Conservation (phyloP, 176 grass and related monocot species). For the Eremochloa ophiuroides region DNA sequence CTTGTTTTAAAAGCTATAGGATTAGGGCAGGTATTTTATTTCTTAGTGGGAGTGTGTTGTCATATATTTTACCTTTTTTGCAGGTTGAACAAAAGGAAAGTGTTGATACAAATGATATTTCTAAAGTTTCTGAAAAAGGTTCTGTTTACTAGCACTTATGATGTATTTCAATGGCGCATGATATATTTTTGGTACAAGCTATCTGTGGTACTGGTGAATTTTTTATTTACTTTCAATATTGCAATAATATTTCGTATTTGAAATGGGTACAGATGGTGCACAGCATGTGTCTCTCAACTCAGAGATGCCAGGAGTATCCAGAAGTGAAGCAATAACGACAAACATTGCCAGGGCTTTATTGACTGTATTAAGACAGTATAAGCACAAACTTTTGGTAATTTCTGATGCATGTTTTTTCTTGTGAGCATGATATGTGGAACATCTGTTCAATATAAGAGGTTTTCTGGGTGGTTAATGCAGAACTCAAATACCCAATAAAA, state of each 20-base stretch:
- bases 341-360: conserved; percentile 57
- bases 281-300: conserved; percentile 5
- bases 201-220: background rate
- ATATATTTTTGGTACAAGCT: background rate
- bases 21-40: conserved; percentile 7
- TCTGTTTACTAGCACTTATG: background rate
- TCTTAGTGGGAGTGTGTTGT: background rate
- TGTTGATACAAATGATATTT: background rate
- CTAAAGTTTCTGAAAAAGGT: conserved; percentile 41
- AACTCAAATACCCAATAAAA: background rate
- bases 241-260: background rate
- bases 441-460: background rate
- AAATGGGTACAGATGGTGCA: conserved; percentile 7
- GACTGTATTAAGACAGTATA: conserved; percentile 53
- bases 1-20: conserved; percentile 11
- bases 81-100: conserved; percentile 39
- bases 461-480: background rate
- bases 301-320: conserved; percentile 45
- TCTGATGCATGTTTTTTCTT: background rate
- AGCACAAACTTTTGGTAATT: conserved; percentile 58
- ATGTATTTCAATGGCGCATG: conserved; percentile 12
- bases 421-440: conserved; percentile 18
- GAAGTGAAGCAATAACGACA: conserved; percentile 52
- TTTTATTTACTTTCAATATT: background rate
- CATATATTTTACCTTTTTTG: conserved; percentile 21